These are phyloP conservation scores for Euphorbia peplus DNA, from an alignment of 345 rosid species.

Conservation along the genomic window DNA sequence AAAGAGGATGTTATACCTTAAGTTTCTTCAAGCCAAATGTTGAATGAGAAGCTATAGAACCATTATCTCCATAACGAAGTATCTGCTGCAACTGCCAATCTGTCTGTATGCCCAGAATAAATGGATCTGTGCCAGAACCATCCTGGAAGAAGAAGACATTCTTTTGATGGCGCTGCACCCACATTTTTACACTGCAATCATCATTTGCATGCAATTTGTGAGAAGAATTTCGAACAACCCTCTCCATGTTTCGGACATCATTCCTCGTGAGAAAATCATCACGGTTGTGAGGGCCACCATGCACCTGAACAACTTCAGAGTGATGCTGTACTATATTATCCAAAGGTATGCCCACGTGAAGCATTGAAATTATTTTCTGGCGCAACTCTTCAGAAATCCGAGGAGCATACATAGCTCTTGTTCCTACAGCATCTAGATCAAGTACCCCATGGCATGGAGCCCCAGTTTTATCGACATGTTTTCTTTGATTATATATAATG, in stretches of 20 bases:
- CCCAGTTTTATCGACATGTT: slow-evolving; percentile 48
- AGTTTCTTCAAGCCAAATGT: slow-evolving; percentile 49
- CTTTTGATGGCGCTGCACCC: slow-evolving; percentile 51
- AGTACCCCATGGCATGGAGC: slow-evolving; percentile 53
- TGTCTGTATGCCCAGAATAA: slow-evolving; percentile 52
- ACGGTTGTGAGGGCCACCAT: slow-evolving; percentile 55
- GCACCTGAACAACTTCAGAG: slow-evolving; percentile 42
- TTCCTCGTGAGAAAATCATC: slow-evolving; percentile 55
- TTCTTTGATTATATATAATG: slow-evolving; percentile 49
- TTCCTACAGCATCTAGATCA: slow-evolving; percentile 50
- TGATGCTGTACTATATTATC: slow-evolving; percentile 50
- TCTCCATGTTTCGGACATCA: slow-evolving; percentile 56
- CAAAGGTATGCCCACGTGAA: slow-evolving; percentile 46
- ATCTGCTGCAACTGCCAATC: slow-evolving; percentile 63
- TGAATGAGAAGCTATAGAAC: slow-evolving; percentile 44
- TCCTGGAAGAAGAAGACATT: slow-evolving; percentile 49
- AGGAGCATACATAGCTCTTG: slow-evolving; percentile 64
- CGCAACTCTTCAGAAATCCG: slow-evolving; percentile 54
- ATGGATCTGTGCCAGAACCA: slow-evolving; percentile 31
- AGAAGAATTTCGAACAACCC: slow-evolving; percentile 41
- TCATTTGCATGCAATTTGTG: slow-evolving; percentile 42
- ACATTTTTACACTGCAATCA: slow-evolving; percentile 38
- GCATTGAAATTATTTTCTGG: slow-evolving; percentile 52
- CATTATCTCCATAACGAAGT: slow-evolving; percentile 43
- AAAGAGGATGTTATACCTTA: slow-evolving; percentile 34